Conservation (phyloP, 1,284 basidiomycete species). For the Xerocomus alliaceus region DNA sequence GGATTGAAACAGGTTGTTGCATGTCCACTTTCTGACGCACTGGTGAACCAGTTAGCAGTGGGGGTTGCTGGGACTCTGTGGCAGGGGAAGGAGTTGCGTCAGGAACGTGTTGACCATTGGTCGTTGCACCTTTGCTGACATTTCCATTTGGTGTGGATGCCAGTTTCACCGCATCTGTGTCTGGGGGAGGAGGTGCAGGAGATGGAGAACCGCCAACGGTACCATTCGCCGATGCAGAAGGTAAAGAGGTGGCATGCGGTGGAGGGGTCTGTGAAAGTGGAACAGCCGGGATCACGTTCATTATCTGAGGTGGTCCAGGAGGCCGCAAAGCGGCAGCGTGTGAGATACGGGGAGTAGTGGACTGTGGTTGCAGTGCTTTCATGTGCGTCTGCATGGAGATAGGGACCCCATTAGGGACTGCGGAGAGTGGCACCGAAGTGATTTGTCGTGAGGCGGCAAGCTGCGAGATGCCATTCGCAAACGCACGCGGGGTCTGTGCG, state of each 20-base stretch:
- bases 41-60: slow-evolving; percentile 29
- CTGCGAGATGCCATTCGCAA: slow-evolving; percentile 39
- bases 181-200: slow-evolving; percentile 31
- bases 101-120: slow-evolving; percentile 44
- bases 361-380: slow-evolving; percentile 59
- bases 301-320: slow-evolving; percentile 44
- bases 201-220: slow-evolving; percentile 21
- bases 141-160: slow-evolving; percentile 26
- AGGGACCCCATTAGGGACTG: slow-evolving; percentile 49
- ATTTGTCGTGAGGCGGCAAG: slow-evolving; percentile 34
- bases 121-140: slow-evolving; percentile 20
- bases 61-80: slow-evolving; percentile 28
- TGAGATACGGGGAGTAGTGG: slow-evolving; percentile 57
- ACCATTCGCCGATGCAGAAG: slow-evolving; percentile 19
- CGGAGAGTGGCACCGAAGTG: slow-evolving; percentile 30
- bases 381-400: slow-evolving; percentile 61
- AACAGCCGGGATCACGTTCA: slow-evolving; percentile 29
- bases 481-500: slow-evolving; percentile 36
- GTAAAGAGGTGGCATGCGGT: slow-evolving; percentile 10
- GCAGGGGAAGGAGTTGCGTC: slow-evolving; percentile 26
- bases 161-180: slow-evolving; percentile 31
- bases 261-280: slow-evolving; percentile 30
- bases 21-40: slow-evolving; percentile 54
- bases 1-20: slow-evolving; percentile 42
- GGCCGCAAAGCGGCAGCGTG: slow-evolving; percentile 48